Conservation (phyloP, 2,329 filamentous ascomycete genomes). For the Botrytis pseudocinerea region DNA sequence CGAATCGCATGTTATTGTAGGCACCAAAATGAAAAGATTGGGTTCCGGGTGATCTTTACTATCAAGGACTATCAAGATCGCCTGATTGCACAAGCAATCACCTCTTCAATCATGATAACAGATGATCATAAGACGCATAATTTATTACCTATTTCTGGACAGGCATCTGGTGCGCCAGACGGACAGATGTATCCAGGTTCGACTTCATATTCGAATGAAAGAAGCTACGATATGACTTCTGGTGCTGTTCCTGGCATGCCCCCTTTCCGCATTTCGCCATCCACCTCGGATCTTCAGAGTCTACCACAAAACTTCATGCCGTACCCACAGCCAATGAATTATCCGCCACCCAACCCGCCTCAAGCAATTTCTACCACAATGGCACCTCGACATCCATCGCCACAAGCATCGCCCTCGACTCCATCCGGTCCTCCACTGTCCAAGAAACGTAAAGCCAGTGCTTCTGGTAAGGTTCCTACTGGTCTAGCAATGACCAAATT, state of each 20-base stretch:
- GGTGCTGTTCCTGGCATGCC: conserved; percentile 41
- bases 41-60: conserved; percentile 92
- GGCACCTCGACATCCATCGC: conserved; percentile 64
- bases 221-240: conserved; percentile 34
- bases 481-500: conserved; percentile 80
- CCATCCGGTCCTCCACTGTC: conserved; percentile 65
- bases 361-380: conserved; percentile 48
- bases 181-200: conserved; percentile 45
- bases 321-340: conserved; percentile 34
- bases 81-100: conserved; percentile 80
- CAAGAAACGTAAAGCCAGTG: conserved; percentile 82
- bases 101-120: conserved; percentile 91
- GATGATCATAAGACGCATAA: conserved; percentile 92
- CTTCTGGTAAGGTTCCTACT: conserved; percentile 66
- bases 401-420: conserved; percentile 67
- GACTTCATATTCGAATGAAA: conserved; percentile 44
- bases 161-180: conserved; percentile 39
- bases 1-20: conserved; percentile 96
- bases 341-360: conserved; percentile 42
- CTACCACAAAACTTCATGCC: conserved; percentile 53
- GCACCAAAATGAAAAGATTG: conserved; percentile 89
- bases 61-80: conserved; percentile 78
- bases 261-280: conserved; percentile 58
- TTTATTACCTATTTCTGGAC: conserved; percentile 43
- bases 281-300: conserved; percentile 62